Percentiles rank a stretch among this genome's conserved stretches.
Evolutionary conservation across 495 filamentous ascomycete species (phyloP).

Genomic region (Chlorociboria aeruginascens): DNA sequence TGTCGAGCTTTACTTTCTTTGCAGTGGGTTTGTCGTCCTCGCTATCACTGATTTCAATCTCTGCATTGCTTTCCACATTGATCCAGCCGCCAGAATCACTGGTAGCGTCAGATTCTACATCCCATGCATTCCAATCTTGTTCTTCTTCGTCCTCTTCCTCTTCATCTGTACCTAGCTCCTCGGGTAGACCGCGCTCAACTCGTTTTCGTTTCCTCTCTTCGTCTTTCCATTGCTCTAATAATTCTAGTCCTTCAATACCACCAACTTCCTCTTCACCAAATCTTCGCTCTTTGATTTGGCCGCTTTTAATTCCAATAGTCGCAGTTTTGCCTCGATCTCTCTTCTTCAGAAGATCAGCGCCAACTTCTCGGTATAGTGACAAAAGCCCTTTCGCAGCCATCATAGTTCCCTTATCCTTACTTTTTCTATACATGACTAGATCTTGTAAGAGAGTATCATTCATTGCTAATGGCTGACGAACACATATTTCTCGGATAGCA

Average conservation of each 20-base stretch:
- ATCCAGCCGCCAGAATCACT: slow-evolving; percentile 85
- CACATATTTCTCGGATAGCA: slow-evolving; percentile 87
- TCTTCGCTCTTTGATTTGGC: slow-evolving; percentile 53
- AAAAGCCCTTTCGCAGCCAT: slow-evolving; percentile 93
- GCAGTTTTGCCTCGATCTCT: slow-evolving; percentile 87
- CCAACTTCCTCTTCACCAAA: slow-evolving; percentile 74
- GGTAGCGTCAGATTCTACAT: slow-evolving; percentile 67
- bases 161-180: slow-evolving; percentile 42
- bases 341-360: slow-evolving; percentile 78
- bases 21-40: slow-evolving; percentile 53
- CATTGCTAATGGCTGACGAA: slow-evolving; percentile 87
- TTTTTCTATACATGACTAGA: slow-evolving; percentile 89
- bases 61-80: slow-evolving; percentile 71
- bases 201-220: slow-evolving; percentile 67
- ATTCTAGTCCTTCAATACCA: slow-evolving; percentile 83
- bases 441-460: slow-evolving; percentile 92
- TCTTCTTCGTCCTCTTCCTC: slow-evolving; percentile 37
- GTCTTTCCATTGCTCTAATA: slow-evolving; percentile 87
- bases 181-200: slow-evolving; percentile 48
- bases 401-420: slow-evolving; percentile 94
- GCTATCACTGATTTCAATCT: slow-evolving; percentile 63
- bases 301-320: slow-evolving; percentile 64
- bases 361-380: slow-evolving; percentile 80
- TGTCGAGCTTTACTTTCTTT: slow-evolving; percentile 43
- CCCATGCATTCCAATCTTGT: slow-evolving; percentile 69